Evolutionary conservation across 768 basidiomycete genomes (phyloP), one percentile per base, ranked within the genome.

Genomic region (Amanita polypyramis): DNA sequence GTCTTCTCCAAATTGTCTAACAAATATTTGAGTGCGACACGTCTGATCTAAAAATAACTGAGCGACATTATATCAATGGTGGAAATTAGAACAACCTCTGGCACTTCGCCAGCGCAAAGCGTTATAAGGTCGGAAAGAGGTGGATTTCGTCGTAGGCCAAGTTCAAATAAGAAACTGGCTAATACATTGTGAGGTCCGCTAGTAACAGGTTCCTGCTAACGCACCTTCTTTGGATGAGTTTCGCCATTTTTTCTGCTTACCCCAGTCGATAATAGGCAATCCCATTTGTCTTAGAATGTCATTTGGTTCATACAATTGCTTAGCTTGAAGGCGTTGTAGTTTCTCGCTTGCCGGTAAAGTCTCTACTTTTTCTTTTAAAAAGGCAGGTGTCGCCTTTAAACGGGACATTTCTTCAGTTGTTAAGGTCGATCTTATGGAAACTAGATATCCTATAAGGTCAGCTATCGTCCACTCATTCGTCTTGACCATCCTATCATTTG

Each of bases 231-330:
- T 90, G 0, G 91, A 91, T 8, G 74, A 76, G 4, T 71, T 63
- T 50, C 76, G 75, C 95, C 95, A 99, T 60, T 85, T 92, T 1
- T 67, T 66, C 50, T 80, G 70, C 21, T 68, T 69, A 1, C 85
- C 84, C 95, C 95, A 99, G 55, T 92, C 90, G 36, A 98, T 70
- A 2, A 96, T 60, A 3, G 94, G 91, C 19, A 98, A 65, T 6
- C 77, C 76, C 5, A 98, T 66, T 42, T 76, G 70, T 11, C 89
- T 75, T 47, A 93, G 79, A 2, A 73, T 68, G 30, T 83, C 81
- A 1, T 72, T 53, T 1, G 96, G 95, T 58, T 97, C 95, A 56
- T 94, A 97, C 4, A 99, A 70, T 47, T 89, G 79, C 29, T 72
- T 66, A 0, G 91, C 87, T 35, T 70, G 79, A 56, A 70, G 76